A percentile compares a stretch with the other conserved stretches of the same genome.
These are phyloP conservation scores for Combretum micranthum DNA, from an alignment of 345 rosid species.

Conservation along the genomic window DNA sequence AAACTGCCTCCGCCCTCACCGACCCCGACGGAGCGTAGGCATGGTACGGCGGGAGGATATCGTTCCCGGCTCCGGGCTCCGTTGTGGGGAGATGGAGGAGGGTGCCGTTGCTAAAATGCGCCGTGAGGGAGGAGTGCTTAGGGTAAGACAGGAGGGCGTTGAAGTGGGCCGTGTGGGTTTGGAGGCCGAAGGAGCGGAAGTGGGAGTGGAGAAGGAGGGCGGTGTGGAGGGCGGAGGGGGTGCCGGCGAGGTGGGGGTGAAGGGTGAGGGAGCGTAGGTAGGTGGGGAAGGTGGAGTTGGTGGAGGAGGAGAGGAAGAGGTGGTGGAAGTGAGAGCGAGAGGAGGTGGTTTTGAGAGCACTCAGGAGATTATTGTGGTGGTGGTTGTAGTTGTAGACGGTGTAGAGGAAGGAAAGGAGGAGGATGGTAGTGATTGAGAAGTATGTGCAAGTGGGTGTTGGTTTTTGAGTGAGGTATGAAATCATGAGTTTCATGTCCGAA, in stretches of 20 bases:
- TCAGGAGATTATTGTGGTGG: constrained; percentile 13
- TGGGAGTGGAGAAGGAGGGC: constrained; percentile 49
- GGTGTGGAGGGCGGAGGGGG: constrained; percentile 47
- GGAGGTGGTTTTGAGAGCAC: constrained; percentile 24
- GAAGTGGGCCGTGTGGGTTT: constrained; percentile 49
- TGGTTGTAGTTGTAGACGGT: constrained; percentile 39
- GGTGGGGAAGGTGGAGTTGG: constrained; percentile 62
- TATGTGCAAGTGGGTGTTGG: constrained; percentile 14
- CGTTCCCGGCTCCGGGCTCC: constrained; percentile 22
- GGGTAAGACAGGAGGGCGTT: constrained; percentile 72
- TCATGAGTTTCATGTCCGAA: constrained; percentile 30
- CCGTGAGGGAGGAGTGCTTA: constrained; percentile 34
- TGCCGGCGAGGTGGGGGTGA: constrained; percentile 88
- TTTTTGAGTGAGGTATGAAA: constrained; percentile 19
- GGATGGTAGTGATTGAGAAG: constrained; percentile 33
- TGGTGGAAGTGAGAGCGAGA: constrained; percentile 32
- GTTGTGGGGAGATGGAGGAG: constrained; percentile 27
- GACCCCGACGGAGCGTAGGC: constrained; percentile 90
- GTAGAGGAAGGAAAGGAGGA: constrained; percentile 50
- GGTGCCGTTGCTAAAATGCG: constrained; percentile 47
- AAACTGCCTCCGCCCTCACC: constrained; percentile 50
- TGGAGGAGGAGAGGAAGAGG: constrained; percentile 60
- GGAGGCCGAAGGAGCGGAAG: constrained; percentile 47
- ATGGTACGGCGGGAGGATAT: constrained; percentile 65
- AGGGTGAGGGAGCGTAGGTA: constrained; percentile 76